Conservation (phyloP, 768 basidiomycete genomes). For the Mycena rosella region DNA sequence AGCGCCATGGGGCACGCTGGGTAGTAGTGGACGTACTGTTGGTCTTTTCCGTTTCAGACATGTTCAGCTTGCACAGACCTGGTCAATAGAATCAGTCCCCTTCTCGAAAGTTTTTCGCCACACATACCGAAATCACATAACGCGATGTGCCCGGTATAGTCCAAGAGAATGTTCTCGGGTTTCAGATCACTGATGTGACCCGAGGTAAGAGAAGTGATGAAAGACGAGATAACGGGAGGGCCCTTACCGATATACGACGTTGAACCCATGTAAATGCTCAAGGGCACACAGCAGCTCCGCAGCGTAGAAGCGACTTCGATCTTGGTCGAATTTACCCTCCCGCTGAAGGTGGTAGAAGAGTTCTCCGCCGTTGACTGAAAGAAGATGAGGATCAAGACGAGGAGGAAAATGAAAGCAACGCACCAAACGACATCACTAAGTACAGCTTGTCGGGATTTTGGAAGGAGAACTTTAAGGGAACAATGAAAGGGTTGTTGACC, state of each 20-base stretch:
- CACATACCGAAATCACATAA: conserved; percentile 91
- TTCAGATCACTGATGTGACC: conserved; percentile 81
- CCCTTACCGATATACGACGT: conserved; percentile 94
- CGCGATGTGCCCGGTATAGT: conserved; percentile 98
- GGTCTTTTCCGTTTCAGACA: conserved; percentile 97
- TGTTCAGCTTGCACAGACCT: conserved; percentile 95
- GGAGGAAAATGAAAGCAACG: conserved; percentile 40
- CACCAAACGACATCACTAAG: conserved; percentile 97
- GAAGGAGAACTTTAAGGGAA: conserved; percentile 99
- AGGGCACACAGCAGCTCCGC: conserved; percentile 96
- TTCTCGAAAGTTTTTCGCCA: background rate
- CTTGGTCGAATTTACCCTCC: conserved; percentile 96
- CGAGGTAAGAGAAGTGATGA: background rate
- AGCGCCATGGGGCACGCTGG: background rate
- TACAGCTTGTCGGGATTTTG: conserved; percentile 98
- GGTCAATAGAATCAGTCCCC: conserved; percentile 9
- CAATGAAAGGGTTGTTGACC: conserved; percentile 99
- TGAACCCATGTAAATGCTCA: conserved; percentile 97
- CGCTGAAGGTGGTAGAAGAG: conserved; percentile 97
- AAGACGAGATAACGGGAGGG: conserved; percentile 1
- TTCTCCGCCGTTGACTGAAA: conserved; percentile 93
- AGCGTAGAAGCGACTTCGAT: conserved; percentile 95
- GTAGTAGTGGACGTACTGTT: conserved; percentile 74
- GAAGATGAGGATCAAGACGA: conserved; percentile 12
- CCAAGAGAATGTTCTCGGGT: conserved; percentile 97